Conservation (phyloP, 2,329 filamentous ascomycete species). For the Plectosphaerella plurivora region DNA sequence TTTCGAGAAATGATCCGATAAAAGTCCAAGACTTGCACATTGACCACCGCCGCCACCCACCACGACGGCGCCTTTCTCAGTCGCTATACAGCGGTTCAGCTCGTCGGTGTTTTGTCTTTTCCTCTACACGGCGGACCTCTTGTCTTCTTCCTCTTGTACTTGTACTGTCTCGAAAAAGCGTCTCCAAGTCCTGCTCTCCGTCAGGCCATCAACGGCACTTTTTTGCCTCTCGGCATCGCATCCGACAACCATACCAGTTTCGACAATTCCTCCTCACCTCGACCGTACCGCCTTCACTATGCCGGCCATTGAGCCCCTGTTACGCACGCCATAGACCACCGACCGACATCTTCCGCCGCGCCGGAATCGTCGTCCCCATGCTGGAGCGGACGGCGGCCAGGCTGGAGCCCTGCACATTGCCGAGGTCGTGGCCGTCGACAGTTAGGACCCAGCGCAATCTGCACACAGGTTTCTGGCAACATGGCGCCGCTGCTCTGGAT, state of each 20-base stretch:
- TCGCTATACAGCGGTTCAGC: too few species aligned
- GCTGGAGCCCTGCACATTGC: constrained; percentile 52
- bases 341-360: background rate
- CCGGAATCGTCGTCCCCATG: constrained; percentile 34
- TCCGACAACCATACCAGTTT: too few species aligned
- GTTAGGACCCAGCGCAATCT: constrained; percentile 38
- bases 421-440: constrained; percentile 41
- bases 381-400: constrained; percentile 53
- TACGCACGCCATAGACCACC: background rate
- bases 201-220: too few species aligned
- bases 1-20: background rate
- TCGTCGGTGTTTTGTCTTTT: too few species aligned
- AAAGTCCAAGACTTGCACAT: background rate
- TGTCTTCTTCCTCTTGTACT: too few species aligned
- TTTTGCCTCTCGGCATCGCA: too few species aligned
- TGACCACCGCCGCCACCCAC: too few species aligned
- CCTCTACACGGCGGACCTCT: too few species aligned
- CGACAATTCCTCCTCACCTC: too few species aligned
- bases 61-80: too few species aligned
- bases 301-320: background rate
- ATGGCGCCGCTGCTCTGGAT: constrained; percentile 47
- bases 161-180: too few species aligned
- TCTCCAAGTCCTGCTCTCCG: too few species aligned
- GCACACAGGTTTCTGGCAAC: constrained; percentile 49
- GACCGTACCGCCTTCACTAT: background rate